Base-by-base conservation (phyloP, 352 stramenopile species). In the Phytophthora hibernalis region DNA sequence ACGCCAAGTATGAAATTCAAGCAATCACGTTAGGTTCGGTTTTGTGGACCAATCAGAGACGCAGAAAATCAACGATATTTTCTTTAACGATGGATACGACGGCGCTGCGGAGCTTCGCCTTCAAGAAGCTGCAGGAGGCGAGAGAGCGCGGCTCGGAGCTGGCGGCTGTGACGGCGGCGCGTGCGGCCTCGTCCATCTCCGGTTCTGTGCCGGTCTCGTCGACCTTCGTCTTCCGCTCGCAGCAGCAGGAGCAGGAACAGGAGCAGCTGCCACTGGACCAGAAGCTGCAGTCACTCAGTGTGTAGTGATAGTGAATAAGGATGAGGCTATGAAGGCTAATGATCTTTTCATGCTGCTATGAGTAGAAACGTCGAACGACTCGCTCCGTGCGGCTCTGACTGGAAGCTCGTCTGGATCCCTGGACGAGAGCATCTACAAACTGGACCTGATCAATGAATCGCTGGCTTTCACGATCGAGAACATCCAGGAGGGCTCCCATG, bases 361-460 rank as follows among this genome's bases (percentile, higher is more conserved):
- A 16, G 2, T 20, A 93, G 85, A 83, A 44, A 58, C 71, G 37
- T 62, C 64, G 16, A 90, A 91, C 49, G 71, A 77, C 13, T 65
- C 70, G 31, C 40, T 91, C 49, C 73, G 77, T 16, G 63, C 73
- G 26, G 52, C 63, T 5, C 37, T 86, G 51, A 61, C 61, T 0
- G 74, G 68, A 22, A 80, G 68, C 26, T 68, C 73, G 24, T 69
- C 59, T 4, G 74, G 77, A 8, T 63, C 70, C 20, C 55, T 91
- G 30, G 77, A 83, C 42, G 71, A 74, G 22, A 78, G 69, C 31
- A 76, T 91, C 47, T 80, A 85, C 69, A 91, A 92, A 50, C 71
- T 93, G 57, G 83, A 93, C 55, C 78, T 91, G 44, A 87, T 92
- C 59, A 92, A 92, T 57, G 85, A 93, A 57, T 93, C 85, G 43